Base-by-base conservation (phyloP, 331 rosid species). In the Malus hybrid region DNA sequence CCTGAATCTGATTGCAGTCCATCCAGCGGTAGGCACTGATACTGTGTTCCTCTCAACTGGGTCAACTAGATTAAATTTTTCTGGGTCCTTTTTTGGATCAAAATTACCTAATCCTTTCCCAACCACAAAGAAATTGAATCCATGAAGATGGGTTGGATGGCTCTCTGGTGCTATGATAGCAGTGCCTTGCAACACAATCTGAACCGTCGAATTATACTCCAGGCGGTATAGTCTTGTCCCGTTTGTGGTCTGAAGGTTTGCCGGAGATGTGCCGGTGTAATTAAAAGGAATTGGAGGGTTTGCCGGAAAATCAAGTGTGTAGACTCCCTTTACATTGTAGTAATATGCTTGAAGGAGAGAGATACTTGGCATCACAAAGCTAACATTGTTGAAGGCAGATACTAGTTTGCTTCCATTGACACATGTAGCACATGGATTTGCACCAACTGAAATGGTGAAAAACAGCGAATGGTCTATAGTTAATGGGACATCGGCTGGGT, bases 321-420 rank as follows among this genome's bases (percentile, higher is more conserved):
- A 91, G 79, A 87, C 86, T 68, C 93, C 94, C 39, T 24, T 48
- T 7, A 86, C 82, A 34, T 89, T 82, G 24, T 73, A 79, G 82
- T 89, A 89, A 83, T 90, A 86, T 7, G 96, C 93, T 83, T 90
- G 88, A 66, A 93, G 98, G 66, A 90, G 90, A 62, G 91, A 81
- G 7, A 57, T 70, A 6, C 77, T 48, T 19, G 94, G 97, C 86
- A 88, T 33, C 58, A 80, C 76, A 73, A 90, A 93, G 55, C 82
- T 84, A 32, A 86, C 58, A 7, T 92, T 84, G 10, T 92, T 92
- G 10, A 92, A 46, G 34, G 83, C 91, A 60, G 85, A 84, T 52
- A 75, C 87, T 2, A 80, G 48, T 65, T 63, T 63, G 30, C 10
- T 50, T 1, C 89, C 85, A 20, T 8, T 75, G 8, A 64, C 77